A percentile compares a stretch with the other conserved stretches of the same genome.
Evolutionary conservation across 2,329 filamentous ascomycete species (phyloP).

Genomic region (Pezicula rhizophila): DNA sequence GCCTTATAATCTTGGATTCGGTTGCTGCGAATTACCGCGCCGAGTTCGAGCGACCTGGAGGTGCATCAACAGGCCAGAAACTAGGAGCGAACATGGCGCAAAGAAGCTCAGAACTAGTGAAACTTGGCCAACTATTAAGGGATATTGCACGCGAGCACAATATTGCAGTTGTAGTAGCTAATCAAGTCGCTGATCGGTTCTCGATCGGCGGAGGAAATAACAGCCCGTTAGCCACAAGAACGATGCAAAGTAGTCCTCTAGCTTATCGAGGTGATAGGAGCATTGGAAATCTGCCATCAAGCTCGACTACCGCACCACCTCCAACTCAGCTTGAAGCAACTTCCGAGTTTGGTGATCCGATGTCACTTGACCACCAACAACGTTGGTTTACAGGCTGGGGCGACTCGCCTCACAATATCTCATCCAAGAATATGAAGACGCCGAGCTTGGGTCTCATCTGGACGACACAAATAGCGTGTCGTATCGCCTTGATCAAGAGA

Average conservation of each 20-base stretch:
- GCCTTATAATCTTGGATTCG: constrained; percentile 82
- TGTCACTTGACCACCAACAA: constrained; percentile 83
- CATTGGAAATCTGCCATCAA: constrained; percentile 15
- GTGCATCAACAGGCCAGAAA: constrained; percentile 30
- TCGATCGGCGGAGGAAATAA: constrained; percentile 10
- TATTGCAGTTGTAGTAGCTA: constrained; percentile 84
- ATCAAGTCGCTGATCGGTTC: constrained; percentile 92
- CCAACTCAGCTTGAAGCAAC: constrained; percentile 22
- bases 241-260: constrained; percentile 21
- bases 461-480: constrained; percentile 80
- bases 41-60: constrained; percentile 64
- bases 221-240: constrained; percentile 10
- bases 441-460: constrained; percentile 84
- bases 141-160: constrained; percentile 67
- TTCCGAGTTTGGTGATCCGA: constrained; percentile 36
- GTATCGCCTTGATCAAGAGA: constrained; percentile 73
- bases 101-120: constrained; percentile 69
- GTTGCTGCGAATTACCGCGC: constrained; percentile 94
- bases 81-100: constrained; percentile 59
- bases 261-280: constrained; percentile 10
- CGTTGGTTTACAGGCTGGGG: constrained; percentile 96
- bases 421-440: constrained; percentile 59
- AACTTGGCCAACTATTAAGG: constrained; percentile 69
- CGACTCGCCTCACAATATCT: constrained; percentile 46
- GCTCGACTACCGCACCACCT: constrained; percentile 17